Evolutionary conservation across 129 eudicot species (phyloP).

Genomic region (Centaurea solstitialis): DNA sequence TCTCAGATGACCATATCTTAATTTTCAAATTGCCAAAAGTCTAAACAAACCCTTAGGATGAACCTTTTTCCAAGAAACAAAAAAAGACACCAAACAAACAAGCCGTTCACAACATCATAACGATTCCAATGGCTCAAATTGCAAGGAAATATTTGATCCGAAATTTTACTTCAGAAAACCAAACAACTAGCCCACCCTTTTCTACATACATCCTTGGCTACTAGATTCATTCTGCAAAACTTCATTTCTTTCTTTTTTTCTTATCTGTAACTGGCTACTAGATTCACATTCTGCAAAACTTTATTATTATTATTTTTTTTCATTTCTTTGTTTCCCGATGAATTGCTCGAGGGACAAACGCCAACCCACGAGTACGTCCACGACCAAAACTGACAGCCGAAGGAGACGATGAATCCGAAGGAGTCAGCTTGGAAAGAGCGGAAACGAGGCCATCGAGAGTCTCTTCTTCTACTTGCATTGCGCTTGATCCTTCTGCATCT

Average conservation of each 20-base stretch:
- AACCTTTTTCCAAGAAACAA: too few species aligned
- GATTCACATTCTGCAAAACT: not conserved
- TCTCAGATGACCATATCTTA: too few species aligned
- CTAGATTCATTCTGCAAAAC: not conserved
- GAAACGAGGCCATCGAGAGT: slow-evolving; percentile 65
- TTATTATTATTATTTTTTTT: not conserved
- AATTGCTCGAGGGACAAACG: slow-evolving; percentile 78
- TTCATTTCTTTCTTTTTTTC: slow-evolving; percentile 36
- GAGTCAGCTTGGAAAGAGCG: slow-evolving; percentile 73
- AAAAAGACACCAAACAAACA: too few species aligned
- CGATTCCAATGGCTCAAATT: too few species aligned
- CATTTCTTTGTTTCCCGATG: slow-evolving; percentile 48
- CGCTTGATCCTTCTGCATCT: slow-evolving; percentile 39
- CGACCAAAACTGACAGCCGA: slow-evolving; percentile 84
- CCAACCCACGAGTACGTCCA: slow-evolving; percentile 70
- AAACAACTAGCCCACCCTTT: not conserved
- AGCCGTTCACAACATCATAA: too few species aligned
- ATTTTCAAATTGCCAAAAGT: too few species aligned
- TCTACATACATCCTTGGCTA: not conserved
- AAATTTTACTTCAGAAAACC: too few species aligned
- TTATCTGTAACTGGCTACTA: not conserved
- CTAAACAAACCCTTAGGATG: too few species aligned
- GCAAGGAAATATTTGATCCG: too few species aligned
- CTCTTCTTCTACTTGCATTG: slow-evolving; percentile 84
- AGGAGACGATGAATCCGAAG: slow-evolving; percentile 69